Evolutionary conservation across 495 filamentous ascomycete genomes (phyloP).

Genomic region (Lichenothelia convexa): DNA sequence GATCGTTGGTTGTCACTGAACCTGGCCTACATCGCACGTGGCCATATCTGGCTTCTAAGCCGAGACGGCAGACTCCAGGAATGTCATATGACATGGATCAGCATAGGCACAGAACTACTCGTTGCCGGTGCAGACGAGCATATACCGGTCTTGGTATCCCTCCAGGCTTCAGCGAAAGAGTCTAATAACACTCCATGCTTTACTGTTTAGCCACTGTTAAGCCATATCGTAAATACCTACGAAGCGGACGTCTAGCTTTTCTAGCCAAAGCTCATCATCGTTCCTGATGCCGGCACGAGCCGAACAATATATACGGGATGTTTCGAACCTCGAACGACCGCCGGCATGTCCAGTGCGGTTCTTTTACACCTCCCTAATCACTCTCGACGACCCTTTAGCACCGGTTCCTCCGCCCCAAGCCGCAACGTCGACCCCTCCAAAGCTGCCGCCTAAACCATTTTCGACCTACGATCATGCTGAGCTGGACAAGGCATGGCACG

Average conservation of each 20-base stretch:
- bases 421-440: slow-evolving; percentile 3
- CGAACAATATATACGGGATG: slow-evolving; percentile 17
- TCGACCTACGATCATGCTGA: slow-evolving; percentile 23
- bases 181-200: too few species aligned
- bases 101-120: too few species aligned
- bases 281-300: slow-evolving; percentile 2
- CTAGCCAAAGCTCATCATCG: background rate
- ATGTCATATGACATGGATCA: too few species aligned
- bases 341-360: slow-evolving; percentile 19
- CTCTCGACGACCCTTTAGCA: slow-evolving; percentile 26
- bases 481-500: slow-evolving; percentile 22
- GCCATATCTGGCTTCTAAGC: too few species aligned
- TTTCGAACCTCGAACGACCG: slow-evolving; percentile 19
- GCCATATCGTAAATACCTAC: background rate
- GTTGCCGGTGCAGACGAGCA: too few species aligned
- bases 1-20: too few species aligned
- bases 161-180: too few species aligned
- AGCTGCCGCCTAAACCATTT: slow-evolving; percentile 22
- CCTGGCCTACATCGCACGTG: too few species aligned
- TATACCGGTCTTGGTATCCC: too few species aligned
- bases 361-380: slow-evolving; percentile 22
- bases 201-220: too few species aligned
- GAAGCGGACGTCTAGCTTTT: background rate
- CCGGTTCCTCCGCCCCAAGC: slow-evolving; percentile 21
- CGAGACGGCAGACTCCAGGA: too few species aligned